Conservation (phyloP, 1,284 basidiomycete species). For the Leccinum solheimii region DNA sequence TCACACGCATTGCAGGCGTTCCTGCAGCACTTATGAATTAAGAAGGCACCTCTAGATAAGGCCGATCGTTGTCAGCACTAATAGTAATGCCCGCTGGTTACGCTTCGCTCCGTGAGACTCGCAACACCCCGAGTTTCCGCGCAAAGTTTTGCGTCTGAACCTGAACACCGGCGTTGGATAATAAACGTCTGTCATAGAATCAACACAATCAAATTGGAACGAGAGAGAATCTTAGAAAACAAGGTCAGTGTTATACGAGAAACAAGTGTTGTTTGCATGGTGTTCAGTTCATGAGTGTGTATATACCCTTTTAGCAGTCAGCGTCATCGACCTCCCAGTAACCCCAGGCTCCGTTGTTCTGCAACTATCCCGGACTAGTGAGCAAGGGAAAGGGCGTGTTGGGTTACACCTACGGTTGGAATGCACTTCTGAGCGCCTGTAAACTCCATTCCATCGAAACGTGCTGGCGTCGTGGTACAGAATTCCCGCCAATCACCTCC, state of each 20-base stretch:
- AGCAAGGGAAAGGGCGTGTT: neutral
- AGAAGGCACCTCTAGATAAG: neutral
- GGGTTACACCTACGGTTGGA: neutral
- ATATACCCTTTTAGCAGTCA: constrained; percentile 7
- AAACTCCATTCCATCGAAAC: constrained; percentile 25
- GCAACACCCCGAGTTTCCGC: neutral
- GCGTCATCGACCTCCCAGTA: constrained; percentile 15
- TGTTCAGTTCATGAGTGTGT: neutral
- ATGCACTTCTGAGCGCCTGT: constrained; percentile 27
- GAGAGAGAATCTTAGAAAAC: neutral
- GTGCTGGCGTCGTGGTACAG: constrained; percentile 32
- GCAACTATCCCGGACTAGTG: neutral
- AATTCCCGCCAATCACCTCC: constrained; percentile 32
- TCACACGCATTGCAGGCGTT: neutral
- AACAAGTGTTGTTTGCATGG: neutral
- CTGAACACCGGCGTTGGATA: neutral
- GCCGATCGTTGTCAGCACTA: neutral
- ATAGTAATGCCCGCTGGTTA: neutral
- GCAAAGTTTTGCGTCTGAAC: neutral
- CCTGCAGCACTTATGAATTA: neutral
- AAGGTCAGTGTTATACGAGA: neutral
- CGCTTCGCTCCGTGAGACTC: neutral
- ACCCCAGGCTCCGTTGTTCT: constrained; percentile 18
- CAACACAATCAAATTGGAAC: neutral
- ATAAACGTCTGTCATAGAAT: neutral